These are phyloP conservation scores for Volvox africanus DNA, from an alignment of 139 green algal species.

Conservation along the genomic window DNA sequence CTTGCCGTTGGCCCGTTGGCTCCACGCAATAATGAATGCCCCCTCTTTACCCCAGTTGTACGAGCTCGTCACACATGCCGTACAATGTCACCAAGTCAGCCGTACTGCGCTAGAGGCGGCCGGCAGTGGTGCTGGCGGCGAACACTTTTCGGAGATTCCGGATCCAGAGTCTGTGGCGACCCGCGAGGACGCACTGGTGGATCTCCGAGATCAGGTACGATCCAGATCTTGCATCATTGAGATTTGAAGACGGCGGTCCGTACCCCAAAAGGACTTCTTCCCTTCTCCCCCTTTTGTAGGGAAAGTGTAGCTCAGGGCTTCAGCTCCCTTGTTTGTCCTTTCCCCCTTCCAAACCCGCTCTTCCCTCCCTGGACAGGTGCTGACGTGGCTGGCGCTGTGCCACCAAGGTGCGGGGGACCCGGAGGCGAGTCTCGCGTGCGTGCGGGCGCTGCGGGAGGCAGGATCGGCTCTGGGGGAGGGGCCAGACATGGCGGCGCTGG, in stretches of 20 bases:
- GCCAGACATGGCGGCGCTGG: conserved; percentile 21
- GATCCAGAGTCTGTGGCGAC: background rate
- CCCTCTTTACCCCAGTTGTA: conserved; percentile 6
- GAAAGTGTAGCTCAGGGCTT: background rate
- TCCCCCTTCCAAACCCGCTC: too few species aligned
- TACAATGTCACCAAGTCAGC: conserved; percentile 35
- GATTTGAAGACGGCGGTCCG: too few species aligned
- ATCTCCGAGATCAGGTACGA: conserved; percentile 32
- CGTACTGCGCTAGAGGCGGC: background rate
- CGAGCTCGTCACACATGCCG: conserved; percentile 39
- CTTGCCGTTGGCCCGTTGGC: too few species aligned
- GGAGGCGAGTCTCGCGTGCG: background rate
- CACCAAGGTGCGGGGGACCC: conserved; percentile 18
- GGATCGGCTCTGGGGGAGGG: conserved; percentile 15
- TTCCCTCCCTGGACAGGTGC: conserved; percentile 4
- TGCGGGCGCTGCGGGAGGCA: conserved; percentile 24
- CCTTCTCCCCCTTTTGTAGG: too few species aligned
- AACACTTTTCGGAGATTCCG: background rate
- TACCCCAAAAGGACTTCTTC: too few species aligned
- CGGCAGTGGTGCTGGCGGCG: background rate
- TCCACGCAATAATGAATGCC: too few species aligned
- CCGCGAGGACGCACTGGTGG: conserved; percentile 39
- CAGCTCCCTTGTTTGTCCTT: background rate
- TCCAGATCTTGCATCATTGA: background rate
- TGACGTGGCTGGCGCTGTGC: conserved; percentile 41